These are phyloP conservation scores for Talaromyces wortmannii DNA, from an alignment of 495 filamentous ascomycete species.

Conservation along the genomic window DNA sequence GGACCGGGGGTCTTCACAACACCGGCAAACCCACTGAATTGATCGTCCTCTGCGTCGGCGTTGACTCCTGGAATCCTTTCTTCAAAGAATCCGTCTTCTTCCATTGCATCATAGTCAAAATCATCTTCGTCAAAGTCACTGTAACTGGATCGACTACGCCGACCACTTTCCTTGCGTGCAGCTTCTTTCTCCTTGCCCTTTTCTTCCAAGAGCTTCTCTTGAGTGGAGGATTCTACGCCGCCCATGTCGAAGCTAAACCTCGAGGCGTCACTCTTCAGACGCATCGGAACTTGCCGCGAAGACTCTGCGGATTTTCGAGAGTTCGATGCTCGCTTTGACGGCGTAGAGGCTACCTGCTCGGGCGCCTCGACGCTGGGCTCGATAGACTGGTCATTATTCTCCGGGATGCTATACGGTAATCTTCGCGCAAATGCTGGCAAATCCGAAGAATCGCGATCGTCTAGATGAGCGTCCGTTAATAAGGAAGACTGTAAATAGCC, in stretches of 20 bases:
- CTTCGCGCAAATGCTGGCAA: constrained; percentile 46
- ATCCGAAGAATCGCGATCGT: constrained; percentile 24
- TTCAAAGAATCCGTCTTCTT: constrained; percentile 67
- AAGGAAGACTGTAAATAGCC: constrained; percentile 39
- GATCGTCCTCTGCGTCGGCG: constrained; percentile 53
- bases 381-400: constrained; percentile 9
- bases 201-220: constrained; percentile 82
- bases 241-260: constrained; percentile 89
- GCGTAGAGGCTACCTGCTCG: constrained; percentile 7
- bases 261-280: constrained; percentile 81
- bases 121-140: constrained; percentile 54
- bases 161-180: constrained; percentile 27
- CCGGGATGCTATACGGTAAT: constrained; percentile 34
- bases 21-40: constrained; percentile 25
- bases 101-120: constrained; percentile 60
- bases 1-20: constrained; percentile 25
- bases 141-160: constrained; percentile 34
- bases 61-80: constrained; percentile 73
- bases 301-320: constrained; percentile 28
- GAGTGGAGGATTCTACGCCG: constrained; percentile 64
- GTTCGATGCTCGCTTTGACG: constrained; percentile 6
- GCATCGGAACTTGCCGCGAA: constrained; percentile 49
- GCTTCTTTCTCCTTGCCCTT: constrained; percentile 68
- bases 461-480: constrained; percentile 27
- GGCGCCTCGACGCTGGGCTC: constrained; percentile 2